Conservation (phyloP, 2,329 filamentous ascomycete genomes). For the Xylaria sp. region DNA sequence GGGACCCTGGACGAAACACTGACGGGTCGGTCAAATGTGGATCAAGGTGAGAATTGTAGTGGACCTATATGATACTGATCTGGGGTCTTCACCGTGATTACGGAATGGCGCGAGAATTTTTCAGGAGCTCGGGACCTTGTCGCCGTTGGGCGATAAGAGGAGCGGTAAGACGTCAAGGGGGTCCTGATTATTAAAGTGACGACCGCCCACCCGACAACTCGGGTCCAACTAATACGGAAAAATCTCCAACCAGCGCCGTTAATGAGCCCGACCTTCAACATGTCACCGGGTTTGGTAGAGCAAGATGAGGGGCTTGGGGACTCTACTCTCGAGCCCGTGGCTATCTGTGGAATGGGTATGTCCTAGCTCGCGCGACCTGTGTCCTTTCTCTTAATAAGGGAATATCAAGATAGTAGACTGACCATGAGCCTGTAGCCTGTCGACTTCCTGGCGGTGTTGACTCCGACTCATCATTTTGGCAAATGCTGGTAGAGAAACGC, state of each 20-base stretch:
- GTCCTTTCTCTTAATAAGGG: not conserved
- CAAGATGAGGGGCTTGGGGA: conserved; percentile 29
- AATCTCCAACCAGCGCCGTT: conserved; percentile 14
- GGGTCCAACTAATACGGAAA: conserved; percentile 19
- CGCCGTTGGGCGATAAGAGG: conserved; percentile 13
- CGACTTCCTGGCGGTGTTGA: conserved; percentile 40
- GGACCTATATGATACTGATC: conserved; percentile 23
- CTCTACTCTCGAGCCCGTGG: conserved; percentile 37
- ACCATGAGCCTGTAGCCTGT: conserved; percentile 36
- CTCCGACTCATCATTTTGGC: conserved; percentile 40
- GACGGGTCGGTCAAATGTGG: conserved; percentile 19
- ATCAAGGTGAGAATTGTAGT: conserved; percentile 29
- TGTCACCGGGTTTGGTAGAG: conserved; percentile 33
- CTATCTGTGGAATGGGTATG: conserved; percentile 43
- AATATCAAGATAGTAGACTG: conserved; percentile 14
- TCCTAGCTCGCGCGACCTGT: not conserved
- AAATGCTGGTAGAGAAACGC: conserved; percentile 37
- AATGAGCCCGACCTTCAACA: conserved; percentile 18
- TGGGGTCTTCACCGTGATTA: conserved; percentile 30
- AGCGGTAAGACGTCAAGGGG: conserved; percentile 7
- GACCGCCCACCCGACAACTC: conserved; percentile 28
- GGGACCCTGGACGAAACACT: conserved; percentile 18
- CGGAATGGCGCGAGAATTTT: conserved; percentile 30
- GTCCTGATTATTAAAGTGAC: conserved; percentile 25
- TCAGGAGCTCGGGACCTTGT: conserved; percentile 17